phyloP scores from a whole-genome alignment of 768 basidiomycete genomes.

The Fomitopsis serialis region DNA sequence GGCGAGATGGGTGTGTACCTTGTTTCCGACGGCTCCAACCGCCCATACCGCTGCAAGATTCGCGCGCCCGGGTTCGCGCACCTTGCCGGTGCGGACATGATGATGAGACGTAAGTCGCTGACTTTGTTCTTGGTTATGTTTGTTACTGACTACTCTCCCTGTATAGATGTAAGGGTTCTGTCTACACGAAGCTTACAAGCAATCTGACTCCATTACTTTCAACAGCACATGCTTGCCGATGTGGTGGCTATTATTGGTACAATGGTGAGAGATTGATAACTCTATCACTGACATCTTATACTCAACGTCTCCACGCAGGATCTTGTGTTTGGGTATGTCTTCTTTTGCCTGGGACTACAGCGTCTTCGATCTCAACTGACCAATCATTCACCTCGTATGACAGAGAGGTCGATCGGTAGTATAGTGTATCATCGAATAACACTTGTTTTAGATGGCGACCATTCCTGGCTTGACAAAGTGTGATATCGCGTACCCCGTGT shows the following conservation, averaged over 20 bases:
- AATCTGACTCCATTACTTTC: conserved; percentile 13
- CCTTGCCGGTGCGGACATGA: conserved; percentile 93
- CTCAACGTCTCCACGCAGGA: conserved; percentile 39
- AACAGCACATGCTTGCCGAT: conserved; percentile 84
- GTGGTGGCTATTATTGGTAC: conserved; percentile 97
- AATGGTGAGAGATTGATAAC: conserved; percentile 65
- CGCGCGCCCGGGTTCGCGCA: conserved; percentile 96
- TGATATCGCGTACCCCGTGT: too few species aligned
- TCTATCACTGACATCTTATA: conserved; percentile 2
- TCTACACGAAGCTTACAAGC: conserved; percentile 5
- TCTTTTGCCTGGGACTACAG: too few species aligned
- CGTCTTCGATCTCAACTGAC: too few species aligned
- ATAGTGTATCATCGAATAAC: conserved; percentile 9
- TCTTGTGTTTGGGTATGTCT: conserved; percentile 87
- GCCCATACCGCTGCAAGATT: conserved; percentile 96
- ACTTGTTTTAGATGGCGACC: not conserved
- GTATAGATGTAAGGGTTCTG: conserved; percentile 32
- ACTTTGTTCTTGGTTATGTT: conserved; percentile 5
- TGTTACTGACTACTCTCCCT: conserved; percentile 5
- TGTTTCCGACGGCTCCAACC: conserved; percentile 95
- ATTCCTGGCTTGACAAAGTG: too few species aligned
- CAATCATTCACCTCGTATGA: conserved; percentile 4
- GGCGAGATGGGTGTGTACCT: conserved; percentile 99
- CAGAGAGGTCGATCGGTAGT: conserved; percentile 43
- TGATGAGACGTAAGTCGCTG: conserved; percentile 80